These are phyloP conservation scores for Cercospora sp. DNA, from an alignment of 2,329 filamentous ascomycete genomes.

Conservation along the genomic window DNA sequence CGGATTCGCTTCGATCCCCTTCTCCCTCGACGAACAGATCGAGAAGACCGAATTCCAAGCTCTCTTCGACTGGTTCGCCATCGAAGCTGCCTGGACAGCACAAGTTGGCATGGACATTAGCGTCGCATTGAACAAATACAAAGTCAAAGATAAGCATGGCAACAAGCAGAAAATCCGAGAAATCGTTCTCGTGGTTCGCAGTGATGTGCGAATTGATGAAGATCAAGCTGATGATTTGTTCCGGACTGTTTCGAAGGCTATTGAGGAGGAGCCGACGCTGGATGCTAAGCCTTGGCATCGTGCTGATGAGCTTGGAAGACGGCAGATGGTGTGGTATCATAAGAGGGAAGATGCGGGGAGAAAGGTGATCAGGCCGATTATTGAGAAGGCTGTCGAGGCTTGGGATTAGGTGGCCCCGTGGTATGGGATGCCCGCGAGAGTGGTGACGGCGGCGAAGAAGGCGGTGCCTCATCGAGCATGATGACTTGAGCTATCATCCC, in stretches of 20 bases:
- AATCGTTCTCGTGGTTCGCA: slow-evolving; percentile 48
- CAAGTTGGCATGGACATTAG: slow-evolving; percentile 48
- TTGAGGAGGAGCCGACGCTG: slow-evolving; percentile 44
- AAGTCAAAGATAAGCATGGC: slow-evolving; percentile 41
- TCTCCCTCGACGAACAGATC: slow-evolving; percentile 50
- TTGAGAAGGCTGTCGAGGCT: slow-evolving; percentile 46
- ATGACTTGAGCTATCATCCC: not conserved
- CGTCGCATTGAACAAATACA: slow-evolving; percentile 51
- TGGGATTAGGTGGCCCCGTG: slow-evolving; percentile 39
- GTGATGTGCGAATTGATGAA: slow-evolving; percentile 48
- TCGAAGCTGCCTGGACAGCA: slow-evolving; percentile 52
- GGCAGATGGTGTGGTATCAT: slow-evolving; percentile 53
- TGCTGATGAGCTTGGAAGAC: slow-evolving; percentile 43
- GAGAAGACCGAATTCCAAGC: slow-evolving; percentile 49
- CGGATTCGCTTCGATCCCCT: slow-evolving; percentile 50
- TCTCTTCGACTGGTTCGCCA: slow-evolving; percentile 52
- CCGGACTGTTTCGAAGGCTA: slow-evolving; percentile 42
- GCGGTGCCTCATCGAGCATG: not conserved
- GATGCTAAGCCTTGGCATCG: slow-evolving; percentile 48
- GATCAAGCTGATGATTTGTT: slow-evolving; percentile 48
- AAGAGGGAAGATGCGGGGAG: slow-evolving; percentile 41
- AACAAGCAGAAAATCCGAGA: slow-evolving; percentile 51
- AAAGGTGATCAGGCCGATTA: slow-evolving; percentile 49
- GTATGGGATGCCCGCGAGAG: not conserved
- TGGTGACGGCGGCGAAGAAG: not conserved